phyloP scores from a whole-genome alignment of 2,329 filamentous ascomycete species.

The Penicillium sp. region DNA sequence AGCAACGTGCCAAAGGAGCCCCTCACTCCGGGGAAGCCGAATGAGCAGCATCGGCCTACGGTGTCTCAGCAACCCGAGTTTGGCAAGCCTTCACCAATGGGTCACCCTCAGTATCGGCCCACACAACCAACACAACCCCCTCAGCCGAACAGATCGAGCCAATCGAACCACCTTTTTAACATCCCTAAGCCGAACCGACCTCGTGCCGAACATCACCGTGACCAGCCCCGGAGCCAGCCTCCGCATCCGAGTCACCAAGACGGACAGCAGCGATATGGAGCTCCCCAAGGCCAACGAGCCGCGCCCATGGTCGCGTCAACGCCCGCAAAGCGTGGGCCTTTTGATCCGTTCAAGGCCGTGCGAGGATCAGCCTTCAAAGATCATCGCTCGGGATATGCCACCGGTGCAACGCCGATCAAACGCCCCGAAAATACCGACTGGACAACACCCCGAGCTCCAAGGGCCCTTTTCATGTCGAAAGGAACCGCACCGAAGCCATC shows the following conservation, averaged over 20 bases:
- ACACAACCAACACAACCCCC: slow-evolving; percentile 34
- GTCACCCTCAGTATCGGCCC: slow-evolving; percentile 47
- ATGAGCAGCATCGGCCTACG: slow-evolving; percentile 39
- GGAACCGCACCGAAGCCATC: slow-evolving; percentile 44
- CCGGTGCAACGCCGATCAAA: slow-evolving; percentile 48
- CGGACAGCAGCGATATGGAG: slow-evolving; percentile 16
- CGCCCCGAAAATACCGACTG: slow-evolving; percentile 54
- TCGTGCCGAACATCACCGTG: slow-evolving; percentile 56
- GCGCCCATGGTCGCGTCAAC: slow-evolving; percentile 22
- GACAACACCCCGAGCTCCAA: slow-evolving; percentile 55
- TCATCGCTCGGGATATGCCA: slow-evolving; percentile 33
- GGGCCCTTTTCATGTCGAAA: slow-evolving; percentile 58
- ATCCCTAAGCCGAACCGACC: slow-evolving; percentile 54
- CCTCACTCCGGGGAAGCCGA: slow-evolving; percentile 41
- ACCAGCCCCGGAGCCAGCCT: slow-evolving; percentile 28
- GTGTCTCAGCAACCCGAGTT: slow-evolving; percentile 56
- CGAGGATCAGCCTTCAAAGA: slow-evolving; percentile 44
- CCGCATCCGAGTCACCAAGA: slow-evolving; percentile 23
- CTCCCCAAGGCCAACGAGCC: slow-evolving; percentile 25
- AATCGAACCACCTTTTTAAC: slow-evolving; percentile 54
- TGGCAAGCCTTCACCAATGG: slow-evolving; percentile 61
- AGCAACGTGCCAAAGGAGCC: slow-evolving; percentile 49
- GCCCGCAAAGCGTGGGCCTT: slow-evolving; percentile 36
- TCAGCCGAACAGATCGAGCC: slow-evolving; percentile 32
- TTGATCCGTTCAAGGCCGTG: slow-evolving; percentile 47